phyloP scores from a whole-genome alignment of 2,329 filamentous ascomycete genomes.

The Monilinia vaccinii-corymbosi region DNA sequence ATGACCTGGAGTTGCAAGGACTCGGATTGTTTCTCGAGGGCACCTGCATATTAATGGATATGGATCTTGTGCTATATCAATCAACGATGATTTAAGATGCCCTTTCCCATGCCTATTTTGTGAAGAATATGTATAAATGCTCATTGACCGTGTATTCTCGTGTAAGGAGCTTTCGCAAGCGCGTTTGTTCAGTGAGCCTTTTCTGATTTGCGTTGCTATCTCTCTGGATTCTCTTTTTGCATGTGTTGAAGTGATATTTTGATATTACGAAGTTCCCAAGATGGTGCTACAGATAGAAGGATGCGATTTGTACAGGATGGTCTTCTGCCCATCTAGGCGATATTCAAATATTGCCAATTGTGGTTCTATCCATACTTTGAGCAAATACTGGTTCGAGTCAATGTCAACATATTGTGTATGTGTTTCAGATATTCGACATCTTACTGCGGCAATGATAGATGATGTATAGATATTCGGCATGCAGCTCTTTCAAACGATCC shows the following conservation, averaged over 20 bases:
- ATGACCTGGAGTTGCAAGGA: slow-evolving; percentile 42
- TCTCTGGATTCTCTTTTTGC: background rate
- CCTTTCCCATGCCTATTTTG: background rate
- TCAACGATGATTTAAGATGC: slow-evolving; percentile 36
- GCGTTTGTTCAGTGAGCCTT: background rate
- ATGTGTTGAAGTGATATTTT: background rate
- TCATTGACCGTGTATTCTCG: background rate
- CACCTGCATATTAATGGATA: slow-evolving; percentile 43
- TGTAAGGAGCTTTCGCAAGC: background rate
- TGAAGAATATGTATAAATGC: background rate
- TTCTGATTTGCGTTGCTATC: background rate
- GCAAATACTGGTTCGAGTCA: background rate
- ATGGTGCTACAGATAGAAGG: too few relatives aligned
- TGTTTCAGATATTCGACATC: background rate
- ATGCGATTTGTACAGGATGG: background rate
- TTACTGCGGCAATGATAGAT: too few relatives aligned
- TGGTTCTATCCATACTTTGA: background rate
- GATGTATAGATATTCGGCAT: too few relatives aligned
- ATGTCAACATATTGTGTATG: background rate
- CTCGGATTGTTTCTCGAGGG: slow-evolving; percentile 55
- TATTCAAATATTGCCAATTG: background rate
- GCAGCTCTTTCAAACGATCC: too few relatives aligned
- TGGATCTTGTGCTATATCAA: slow-evolving; percentile 44
- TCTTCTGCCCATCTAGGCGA: background rate
- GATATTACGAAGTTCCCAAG: background rate